Percentiles rank a stretch among this genome's conserved stretches.
Evolutionary conservation across 2,329 filamentous ascomycete species (phyloP).

Genomic region (Ceratocystiopsis minuta): DNA sequence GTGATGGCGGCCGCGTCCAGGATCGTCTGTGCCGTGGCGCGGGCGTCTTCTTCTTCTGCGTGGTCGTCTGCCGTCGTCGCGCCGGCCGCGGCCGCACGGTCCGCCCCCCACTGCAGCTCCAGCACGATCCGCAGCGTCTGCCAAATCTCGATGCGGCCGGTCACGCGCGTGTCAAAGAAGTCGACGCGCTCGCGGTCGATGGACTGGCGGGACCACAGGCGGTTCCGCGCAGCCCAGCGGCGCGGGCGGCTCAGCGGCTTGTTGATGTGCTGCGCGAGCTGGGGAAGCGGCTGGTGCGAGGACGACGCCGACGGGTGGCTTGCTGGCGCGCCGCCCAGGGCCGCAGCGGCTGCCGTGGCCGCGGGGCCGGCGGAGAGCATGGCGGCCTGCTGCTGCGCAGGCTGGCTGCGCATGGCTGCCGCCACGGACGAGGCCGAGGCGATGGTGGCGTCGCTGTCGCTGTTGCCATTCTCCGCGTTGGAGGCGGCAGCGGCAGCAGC

Average conservation of each 20-base stretch:
- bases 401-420: neutral
- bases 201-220: slow-evolving; percentile 50
- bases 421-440: neutral
- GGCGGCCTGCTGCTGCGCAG: no score
- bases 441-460: neutral
- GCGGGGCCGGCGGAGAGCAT: neutral
- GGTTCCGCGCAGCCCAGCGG: slow-evolving; percentile 44
- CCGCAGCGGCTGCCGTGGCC: slow-evolving; percentile 9
- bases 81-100: slow-evolving; percentile 1
- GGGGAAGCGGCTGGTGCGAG: no score
- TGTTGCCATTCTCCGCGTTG: neutral
- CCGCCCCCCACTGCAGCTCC: slow-evolving; percentile 44
- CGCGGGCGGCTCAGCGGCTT: slow-evolving; percentile 44
- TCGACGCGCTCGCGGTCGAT: slow-evolving; percentile 56
- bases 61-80: slow-evolving; percentile 9
- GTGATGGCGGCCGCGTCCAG: slow-evolving; percentile 63
- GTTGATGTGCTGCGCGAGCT: slow-evolving; percentile 47
- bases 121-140: slow-evolving; percentile 51
- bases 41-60: slow-evolving; percentile 20
- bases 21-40: slow-evolving; percentile 61
- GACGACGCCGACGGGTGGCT: neutral
- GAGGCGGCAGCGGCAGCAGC: slow-evolving; percentile 11
- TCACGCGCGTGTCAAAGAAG: slow-evolving; percentile 83
- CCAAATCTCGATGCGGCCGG: slow-evolving; percentile 65
- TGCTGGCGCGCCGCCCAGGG: slow-evolving; percentile 9